Conservation (phyloP, 2,329 filamentous ascomycete genomes). For the Pseudopithomyces chartarum region DNA sequence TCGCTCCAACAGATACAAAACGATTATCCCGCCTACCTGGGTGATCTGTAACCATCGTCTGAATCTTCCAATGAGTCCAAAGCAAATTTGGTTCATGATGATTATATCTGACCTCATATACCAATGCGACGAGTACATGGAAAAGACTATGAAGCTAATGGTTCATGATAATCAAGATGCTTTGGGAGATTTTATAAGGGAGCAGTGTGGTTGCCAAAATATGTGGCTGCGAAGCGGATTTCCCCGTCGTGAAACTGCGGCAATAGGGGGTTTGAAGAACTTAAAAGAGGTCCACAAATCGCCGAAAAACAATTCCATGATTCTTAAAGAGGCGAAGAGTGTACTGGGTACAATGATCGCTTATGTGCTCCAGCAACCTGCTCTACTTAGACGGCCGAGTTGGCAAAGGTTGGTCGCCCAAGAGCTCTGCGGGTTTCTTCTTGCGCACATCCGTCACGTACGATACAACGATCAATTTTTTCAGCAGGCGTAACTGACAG, state of each 20-base stretch:
- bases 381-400: neutral
- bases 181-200: neutral
- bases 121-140: neutral
- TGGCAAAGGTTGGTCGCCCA: neutral
- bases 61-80: neutral
- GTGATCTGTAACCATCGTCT: conserved; percentile 18
- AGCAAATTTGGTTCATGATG: neutral
- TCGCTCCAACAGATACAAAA: conserved; percentile 23
- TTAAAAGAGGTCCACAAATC: neutral
- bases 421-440: neutral
- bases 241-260: neutral
- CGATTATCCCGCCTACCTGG: conserved; percentile 34
- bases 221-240: neutral
- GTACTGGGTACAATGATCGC: neutral
- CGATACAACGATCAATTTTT: neutral
- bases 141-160: neutral
- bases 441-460: neutral
- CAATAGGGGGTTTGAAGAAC: neutral
- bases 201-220: neutral
- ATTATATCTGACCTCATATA: neutral
- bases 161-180: neutral
- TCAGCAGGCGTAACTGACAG: neutral
- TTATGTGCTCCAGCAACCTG: neutral
- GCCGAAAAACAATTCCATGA: neutral
- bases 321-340: neutral